These are phyloP conservation scores for Lathyrus sativus DNA, from an alignment of 306 rosid genomes.

Conservation along the genomic window DNA sequence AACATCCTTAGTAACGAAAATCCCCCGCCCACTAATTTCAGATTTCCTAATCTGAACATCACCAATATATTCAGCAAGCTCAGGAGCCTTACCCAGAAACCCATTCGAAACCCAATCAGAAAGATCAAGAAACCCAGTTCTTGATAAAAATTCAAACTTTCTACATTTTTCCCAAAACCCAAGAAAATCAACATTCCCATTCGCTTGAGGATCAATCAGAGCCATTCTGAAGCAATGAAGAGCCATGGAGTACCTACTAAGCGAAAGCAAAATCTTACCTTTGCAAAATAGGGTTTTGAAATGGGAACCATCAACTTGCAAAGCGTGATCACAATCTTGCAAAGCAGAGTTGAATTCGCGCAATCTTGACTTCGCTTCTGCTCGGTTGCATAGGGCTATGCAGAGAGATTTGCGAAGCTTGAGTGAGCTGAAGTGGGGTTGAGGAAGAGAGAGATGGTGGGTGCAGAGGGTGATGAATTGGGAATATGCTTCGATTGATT, in stretches of 20 bases:
- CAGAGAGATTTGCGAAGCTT: conserved; percentile 70
- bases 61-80: conserved; percentile 72
- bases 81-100: conserved; percentile 63
- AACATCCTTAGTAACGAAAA: conserved; percentile 66
- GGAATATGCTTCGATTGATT: conserved; percentile 56
- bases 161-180: conserved; percentile 75
- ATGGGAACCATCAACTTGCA: conserved; percentile 61
- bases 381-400: conserved; percentile 73
- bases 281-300: conserved; percentile 82
- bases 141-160: conserved; percentile 64
- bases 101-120: conserved; percentile 75
- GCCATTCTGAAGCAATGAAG: conserved; percentile 62
- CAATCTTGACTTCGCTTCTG: conserved; percentile 69
- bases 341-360: conserved; percentile 55
- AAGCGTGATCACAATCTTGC: conserved; percentile 70
- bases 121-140: conserved; percentile 71
- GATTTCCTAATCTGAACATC: conserved; percentile 68
- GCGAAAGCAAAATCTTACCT: conserved; percentile 75
- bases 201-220: conserved; percentile 50
- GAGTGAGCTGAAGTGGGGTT: conserved; percentile 28
- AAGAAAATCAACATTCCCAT: conserved; percentile 51
- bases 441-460: conserved; percentile 36
- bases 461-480: conserved; percentile 63
- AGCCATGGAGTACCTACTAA: conserved; percentile 65
- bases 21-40: conserved; percentile 70